Base-by-base conservation (phyloP, 2,329 filamentous ascomycete genomes). In the Huntiella bhutanensis region DNA sequence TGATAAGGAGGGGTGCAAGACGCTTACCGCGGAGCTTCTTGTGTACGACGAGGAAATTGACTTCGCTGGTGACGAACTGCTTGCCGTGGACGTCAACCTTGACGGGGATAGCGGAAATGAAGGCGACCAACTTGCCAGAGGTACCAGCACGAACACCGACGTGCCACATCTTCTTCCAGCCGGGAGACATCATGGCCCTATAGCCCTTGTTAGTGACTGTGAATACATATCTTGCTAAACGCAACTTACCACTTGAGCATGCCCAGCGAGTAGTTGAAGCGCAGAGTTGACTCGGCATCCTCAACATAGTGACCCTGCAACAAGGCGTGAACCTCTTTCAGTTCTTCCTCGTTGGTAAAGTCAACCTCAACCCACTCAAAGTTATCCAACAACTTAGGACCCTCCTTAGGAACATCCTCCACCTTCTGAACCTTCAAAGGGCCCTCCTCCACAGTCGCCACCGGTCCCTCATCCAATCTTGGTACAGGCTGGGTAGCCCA, bases 21-120 rank as follows among this genome's bases (percentile, higher is more conserved):
- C 91, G 80, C 68, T 96, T 95, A 49, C 82, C 77, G 43, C 91
- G 83, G 32, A 98, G 76, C 65, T 96, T 96, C 70, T 96, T 96
- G 70, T 98, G 91, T 47, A 98, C 80, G 58, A 87, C 93, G 53
- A 98, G 78, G 64, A 96, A 98, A 68, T 98, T 98, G 64, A 98
- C 91, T 62, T 98, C 91, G 42, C 83, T 86, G 54, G 82, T 80
- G 52, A 77, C 74, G 50, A 98, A 64, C 48, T 73, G 65, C 50
- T 82, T 82, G 50, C 80, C 69, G 52, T 87, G 82, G 38, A 98
- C 78, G 45, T 81, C 78, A 48, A 98, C 68, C 53, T 79, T 73
- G 50, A 91, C 79, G 1, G 91, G 91, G 40, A 96, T 83, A 54
- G 86, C 91, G 36, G 86, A 92, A 59, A 98, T 96, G 62, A 93